Base-by-base conservation (phyloP, 176 grass and related monocot genomes). In the Triticum timopheevii region DNA sequence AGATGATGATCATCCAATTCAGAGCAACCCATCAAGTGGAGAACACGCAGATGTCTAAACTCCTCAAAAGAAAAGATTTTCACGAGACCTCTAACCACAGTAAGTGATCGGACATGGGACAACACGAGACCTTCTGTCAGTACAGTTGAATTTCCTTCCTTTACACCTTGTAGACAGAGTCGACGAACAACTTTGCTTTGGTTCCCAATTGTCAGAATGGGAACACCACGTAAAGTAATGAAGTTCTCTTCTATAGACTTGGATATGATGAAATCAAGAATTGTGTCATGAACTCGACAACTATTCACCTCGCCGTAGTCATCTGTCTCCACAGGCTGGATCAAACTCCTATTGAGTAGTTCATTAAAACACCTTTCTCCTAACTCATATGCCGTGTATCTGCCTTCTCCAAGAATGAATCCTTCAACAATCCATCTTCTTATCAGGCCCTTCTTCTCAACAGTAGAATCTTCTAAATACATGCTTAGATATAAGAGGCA, bases 201-300 rank as follows among this genome's bases (percentile, higher is more conserved):
- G 17, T 31, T 5, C 7, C 4, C 16, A 19, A 28, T 10, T 35
- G 7, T 69, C 33, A 19, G 8, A 22, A 11, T 22, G 16, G 69
- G 12, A 38, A 25, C 47, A 83, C 44, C 6, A 15, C 59, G 13
- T 72, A 83, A 22, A 58, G 65, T 82, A 70, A 83, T 4, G 19
- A 83, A 72, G 34, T 83, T 83, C 49, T 83, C 67, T 59, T 83
- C 80, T 6, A 58, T 10, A 0, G 67, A 22, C 67, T 70, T 70
- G 3, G 34, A 70, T 70, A 70, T 70, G 67, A 70, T 39, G 4
- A 70, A 70, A 70, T 70, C 67, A 19, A 70, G 33, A n/a, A 70
- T n/a, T 11, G 19, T 70, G 19, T n/a, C 34, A n/a, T 38, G 67
- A 39, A 70, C 7, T 70, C 19, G 19, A 17, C 80, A 72, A 27